phyloP scores from a whole-genome alignment of 768 basidiomycete species.

The Sistotremastrum niveocremeum region DNA sequence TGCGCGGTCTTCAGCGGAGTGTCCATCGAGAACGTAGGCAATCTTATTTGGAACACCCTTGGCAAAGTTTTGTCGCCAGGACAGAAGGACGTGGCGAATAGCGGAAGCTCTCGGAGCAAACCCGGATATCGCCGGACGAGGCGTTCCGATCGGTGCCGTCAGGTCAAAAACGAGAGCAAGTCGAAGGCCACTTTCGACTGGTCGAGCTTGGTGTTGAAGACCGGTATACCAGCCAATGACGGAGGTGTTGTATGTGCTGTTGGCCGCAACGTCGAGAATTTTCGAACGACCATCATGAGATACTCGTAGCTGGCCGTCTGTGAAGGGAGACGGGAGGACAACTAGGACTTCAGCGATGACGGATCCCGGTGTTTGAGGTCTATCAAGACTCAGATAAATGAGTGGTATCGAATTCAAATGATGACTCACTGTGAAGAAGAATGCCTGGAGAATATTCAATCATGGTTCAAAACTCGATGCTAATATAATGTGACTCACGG shows the following conservation, averaged over 20 bases:
- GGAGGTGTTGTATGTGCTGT: conserved; percentile 21
- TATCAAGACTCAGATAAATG: conserved; percentile 17
- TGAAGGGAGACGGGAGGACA: conserved; percentile 28
- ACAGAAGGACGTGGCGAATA: conserved; percentile 21
- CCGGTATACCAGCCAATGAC: conserved; percentile 41
- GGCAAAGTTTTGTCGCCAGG: conserved; percentile 18
- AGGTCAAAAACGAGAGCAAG: conserved; percentile 39
- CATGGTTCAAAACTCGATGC: no score
- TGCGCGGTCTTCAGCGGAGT: conserved; percentile 27
- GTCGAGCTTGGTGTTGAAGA: conserved; percentile 35
- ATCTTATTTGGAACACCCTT: conserved; percentile 9
- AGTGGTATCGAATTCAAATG: background rate
- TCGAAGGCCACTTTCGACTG: conserved; percentile 33
- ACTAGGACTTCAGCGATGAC: conserved; percentile 37
- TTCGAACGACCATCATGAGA: conserved; percentile 22
- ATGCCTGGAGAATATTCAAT: conserved; percentile 17
- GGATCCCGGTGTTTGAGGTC: conserved; percentile 32
- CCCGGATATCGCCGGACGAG: conserved; percentile 16
- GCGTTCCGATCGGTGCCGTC: conserved; percentile 21
- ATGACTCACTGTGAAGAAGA: conserved; percentile 34
- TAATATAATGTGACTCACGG: conserved; percentile 23
- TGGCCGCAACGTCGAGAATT: conserved; percentile 22
- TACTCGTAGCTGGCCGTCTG: conserved; percentile 32
- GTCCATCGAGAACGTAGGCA: conserved; percentile 20
- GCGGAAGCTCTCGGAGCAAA: conserved; percentile 9